phyloP scores from a whole-genome alignment of 495 filamentous ascomycete species.

The Rostrohypoxylon terebratum region DNA sequence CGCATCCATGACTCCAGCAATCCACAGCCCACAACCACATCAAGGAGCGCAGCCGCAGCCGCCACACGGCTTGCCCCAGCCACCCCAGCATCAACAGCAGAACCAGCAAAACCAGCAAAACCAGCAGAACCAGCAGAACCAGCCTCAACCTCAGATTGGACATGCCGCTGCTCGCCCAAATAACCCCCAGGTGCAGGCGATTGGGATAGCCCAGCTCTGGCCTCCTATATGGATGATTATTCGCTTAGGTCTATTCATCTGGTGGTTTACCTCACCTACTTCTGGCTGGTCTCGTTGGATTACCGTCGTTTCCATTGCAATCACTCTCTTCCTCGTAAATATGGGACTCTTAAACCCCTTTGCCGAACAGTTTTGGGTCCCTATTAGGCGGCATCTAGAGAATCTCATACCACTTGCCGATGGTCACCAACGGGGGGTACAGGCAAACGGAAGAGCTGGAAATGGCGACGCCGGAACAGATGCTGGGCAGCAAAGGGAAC shows the following conservation, averaged over 20 bases:
- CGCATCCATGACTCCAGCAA: conserved; percentile 23
- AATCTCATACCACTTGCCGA: conserved; percentile 70
- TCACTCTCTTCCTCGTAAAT: conserved; percentile 73
- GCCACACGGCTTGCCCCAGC: conserved; percentile 41
- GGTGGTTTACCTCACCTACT: conserved; percentile 79
- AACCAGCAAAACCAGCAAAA: too few relatives aligned
- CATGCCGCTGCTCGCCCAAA: conserved; percentile 49
- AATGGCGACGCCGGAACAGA: conserved; percentile 34
- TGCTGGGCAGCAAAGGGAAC: conserved; percentile 43
- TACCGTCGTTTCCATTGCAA: conserved; percentile 68
- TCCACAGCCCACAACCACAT: conserved; percentile 56
- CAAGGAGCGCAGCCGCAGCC: conserved; percentile 48
- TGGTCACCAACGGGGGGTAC: conserved; percentile 34
- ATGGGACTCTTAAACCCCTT: conserved; percentile 71
- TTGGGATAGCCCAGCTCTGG: conserved; percentile 61
- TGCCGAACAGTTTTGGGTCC: conserved; percentile 67
- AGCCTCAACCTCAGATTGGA: conserved; percentile 43
- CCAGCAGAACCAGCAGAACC: conserved; percentile 39
- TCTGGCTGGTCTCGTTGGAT: conserved; percentile 75
- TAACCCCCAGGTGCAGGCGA: conserved; percentile 59
- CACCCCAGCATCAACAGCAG: conserved; percentile 42
- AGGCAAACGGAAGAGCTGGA: conserved; percentile 44
- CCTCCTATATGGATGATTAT: conserved; percentile 82
- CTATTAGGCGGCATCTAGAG: conserved; percentile 78
- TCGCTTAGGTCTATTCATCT: conserved; percentile 79